Evolutionary conservation across 345 rosid genomes (phyloP).

Genomic region (Brassica rapa): DNA sequence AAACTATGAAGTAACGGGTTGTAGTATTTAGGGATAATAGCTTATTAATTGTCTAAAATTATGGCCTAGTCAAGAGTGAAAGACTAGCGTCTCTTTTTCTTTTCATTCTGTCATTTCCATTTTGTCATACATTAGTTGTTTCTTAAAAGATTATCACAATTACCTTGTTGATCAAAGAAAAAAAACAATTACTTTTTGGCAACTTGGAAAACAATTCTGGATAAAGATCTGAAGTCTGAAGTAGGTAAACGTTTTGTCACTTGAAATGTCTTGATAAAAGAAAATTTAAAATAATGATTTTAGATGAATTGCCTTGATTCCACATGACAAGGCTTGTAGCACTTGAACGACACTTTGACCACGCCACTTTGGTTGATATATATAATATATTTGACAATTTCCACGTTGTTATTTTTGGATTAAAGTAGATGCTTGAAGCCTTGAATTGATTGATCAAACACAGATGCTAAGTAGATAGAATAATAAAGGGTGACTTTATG

Average conservation of each 20-base stretch:
- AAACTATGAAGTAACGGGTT: neutral
- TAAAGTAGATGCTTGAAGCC: neutral
- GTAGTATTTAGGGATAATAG: slow-evolving; percentile 8
- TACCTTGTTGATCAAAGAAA: too few species aligned
- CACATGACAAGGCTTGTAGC: neutral
- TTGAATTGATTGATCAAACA: neutral
- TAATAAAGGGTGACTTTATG: slow-evolving; percentile 5
- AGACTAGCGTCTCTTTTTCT: neutral
- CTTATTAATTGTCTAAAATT: slow-evolving; percentile 6
- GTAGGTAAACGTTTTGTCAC: neutral
- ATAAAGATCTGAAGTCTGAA: neutral
- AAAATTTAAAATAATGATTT: neutral
- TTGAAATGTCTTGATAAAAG: neutral
- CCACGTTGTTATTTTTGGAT: neutral
- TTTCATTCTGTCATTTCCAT: neutral
- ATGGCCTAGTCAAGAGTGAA: neutral
- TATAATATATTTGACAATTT: neutral
- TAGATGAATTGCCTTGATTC: neutral
- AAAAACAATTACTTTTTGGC: neutral
- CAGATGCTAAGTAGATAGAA: neutral
- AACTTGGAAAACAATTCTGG: neutral
- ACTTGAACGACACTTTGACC: neutral
- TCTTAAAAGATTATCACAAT: neutral
- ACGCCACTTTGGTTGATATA: neutral
- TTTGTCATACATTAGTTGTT: neutral